Percentiles rank a stretch among this genome's conserved stretches.
Conservation (phyloP, 164 flowering plant species). For the Macadamia integrifolia region DNA sequence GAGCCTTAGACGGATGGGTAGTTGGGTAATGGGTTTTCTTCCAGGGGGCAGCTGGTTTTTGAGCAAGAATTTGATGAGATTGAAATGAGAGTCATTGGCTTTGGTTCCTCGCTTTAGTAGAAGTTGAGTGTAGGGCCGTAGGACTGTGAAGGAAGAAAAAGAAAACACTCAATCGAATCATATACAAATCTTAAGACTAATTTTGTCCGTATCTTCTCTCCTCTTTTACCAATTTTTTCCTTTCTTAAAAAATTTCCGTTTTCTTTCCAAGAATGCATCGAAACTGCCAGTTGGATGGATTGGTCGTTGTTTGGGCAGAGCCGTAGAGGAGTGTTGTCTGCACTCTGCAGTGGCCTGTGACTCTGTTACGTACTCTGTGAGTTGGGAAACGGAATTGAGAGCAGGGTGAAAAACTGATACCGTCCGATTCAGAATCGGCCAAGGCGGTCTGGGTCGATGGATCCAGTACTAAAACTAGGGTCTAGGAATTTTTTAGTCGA, state of each 20-base stretch:
- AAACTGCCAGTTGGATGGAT: conserved; percentile 48
- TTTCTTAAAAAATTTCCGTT: background rate
- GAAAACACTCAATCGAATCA: conserved; percentile 27
- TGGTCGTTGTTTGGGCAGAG: conserved; percentile 11
- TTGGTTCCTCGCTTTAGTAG: conserved; percentile 5
- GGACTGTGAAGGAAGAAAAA: background rate
- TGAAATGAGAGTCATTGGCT: background rate
- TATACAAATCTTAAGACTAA: conserved; percentile 40
- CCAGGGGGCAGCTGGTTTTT: background rate
- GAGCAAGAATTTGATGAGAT: background rate
- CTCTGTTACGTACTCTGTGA: too few species aligned
- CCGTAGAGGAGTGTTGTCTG: too few species aligned
- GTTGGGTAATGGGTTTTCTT: conserved; percentile 5
- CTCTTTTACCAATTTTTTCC: conserved; percentile 10
- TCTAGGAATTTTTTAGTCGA: too few species aligned
- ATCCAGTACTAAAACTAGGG: too few species aligned
- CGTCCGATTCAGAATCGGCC: too few species aligned
- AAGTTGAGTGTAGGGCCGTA: conserved; percentile 5
- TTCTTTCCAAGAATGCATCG: conserved; percentile 26
- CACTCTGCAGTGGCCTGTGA: too few species aligned
- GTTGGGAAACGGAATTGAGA: too few species aligned
- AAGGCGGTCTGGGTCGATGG: too few species aligned
- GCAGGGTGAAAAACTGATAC: too few species aligned
- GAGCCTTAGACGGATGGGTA: background rate
- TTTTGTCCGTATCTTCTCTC: conserved; percentile 28